These are phyloP conservation scores for Apiospora phragmitis DNA, from an alignment of 2,329 filamentous ascomycete species.

Conservation along the genomic window DNA sequence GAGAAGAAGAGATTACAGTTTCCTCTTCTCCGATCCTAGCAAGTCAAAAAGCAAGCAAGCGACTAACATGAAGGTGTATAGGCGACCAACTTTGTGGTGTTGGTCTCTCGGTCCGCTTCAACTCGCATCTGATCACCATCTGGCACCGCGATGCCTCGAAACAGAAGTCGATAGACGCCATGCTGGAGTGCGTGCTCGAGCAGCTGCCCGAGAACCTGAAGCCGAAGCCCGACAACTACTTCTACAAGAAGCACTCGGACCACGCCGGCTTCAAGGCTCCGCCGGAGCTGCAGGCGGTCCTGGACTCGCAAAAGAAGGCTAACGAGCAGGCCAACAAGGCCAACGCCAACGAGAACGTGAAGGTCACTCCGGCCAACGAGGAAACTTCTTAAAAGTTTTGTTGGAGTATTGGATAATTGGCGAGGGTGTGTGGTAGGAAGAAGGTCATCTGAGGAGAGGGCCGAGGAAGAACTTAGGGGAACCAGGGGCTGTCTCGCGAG, in stretches of 20 bases:
- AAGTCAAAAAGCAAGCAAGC: neutral
- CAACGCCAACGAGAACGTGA: slow-evolving; percentile 25
- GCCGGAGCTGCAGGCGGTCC: slow-evolving; percentile 56
- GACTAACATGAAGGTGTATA: slow-evolving; percentile 32
- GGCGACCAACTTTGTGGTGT: slow-evolving; percentile 89
- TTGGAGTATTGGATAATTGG: neutral
- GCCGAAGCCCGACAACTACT: slow-evolving; percentile 71
- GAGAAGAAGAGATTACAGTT: neutral
- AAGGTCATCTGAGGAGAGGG: neutral
- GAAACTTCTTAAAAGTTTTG: neutral
- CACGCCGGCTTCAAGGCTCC: slow-evolving; percentile 78
- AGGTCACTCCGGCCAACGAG: slow-evolving; percentile 21
- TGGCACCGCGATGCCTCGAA: slow-evolving; percentile 91
- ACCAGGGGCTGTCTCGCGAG: neutral
- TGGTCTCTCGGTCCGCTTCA: slow-evolving; percentile 84
- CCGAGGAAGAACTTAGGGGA: neutral
- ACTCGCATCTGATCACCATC: slow-evolving; percentile 82
- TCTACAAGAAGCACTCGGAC: slow-evolving; percentile 88
- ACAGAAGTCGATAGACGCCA: slow-evolving; percentile 72
- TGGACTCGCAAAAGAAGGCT: slow-evolving; percentile 56
- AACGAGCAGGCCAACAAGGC: slow-evolving; percentile 38
- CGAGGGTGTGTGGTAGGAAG: neutral
- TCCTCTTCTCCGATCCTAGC: neutral
- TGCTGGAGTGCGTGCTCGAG: slow-evolving; percentile 72
- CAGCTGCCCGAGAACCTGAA: slow-evolving; percentile 72